Base-by-base conservation (phyloP, 2,329 filamentous ascomycete genomes). In the Venturia nashicola region DNA sequence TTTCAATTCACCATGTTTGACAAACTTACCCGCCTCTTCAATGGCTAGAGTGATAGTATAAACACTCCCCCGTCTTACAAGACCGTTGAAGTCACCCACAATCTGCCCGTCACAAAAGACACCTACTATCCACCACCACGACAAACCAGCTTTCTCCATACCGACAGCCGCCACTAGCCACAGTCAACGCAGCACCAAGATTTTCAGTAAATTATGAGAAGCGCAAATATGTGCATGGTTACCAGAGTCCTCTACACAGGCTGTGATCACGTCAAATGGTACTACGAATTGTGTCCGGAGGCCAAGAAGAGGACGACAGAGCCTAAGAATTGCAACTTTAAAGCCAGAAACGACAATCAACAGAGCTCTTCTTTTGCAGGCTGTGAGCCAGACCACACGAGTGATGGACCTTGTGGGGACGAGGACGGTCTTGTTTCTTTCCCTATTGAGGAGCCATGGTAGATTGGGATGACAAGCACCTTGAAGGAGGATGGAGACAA, bases 361-460 rank as follows among this genome's bases (percentile, higher is more conserved):
- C 44, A 27, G 44, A 48, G 3, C 27, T 8, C 44, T 6, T 48
- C 44, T 8, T 27, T 48, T n/a, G 8, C 44, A 27, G 44, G 44
- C 44, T 7, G 44, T 48, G 44, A 12, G 20, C 20, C 27, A 11
- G 44, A 48, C 20, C 18, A 27, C n/a, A 48, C 20, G 20, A 48
- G 44, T 3, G 7, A n/a, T 27, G 44, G 44, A 18, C 7, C 44
- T 48, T 48, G 20, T 12, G 44, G 44, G 44, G 44, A 48, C n/a
- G 20, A 68, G 44, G 44, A 48, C 11, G 27, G 44, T 48, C 44
- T 48, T 27, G 8, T 48, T 27, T 48, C 44, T 27, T 48, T 48
- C 20, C 44, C 44, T 23, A 1, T 27, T 48, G 44, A 48, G 44
- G 8, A 48, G 20, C n/a, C 3, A 12, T 27, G n/a, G 44, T 27